Percentiles rank a stretch among this genome's conserved stretches.
Conservation (phyloP, 2,329 filamentous ascomycete genomes). For the Colletotrichum sp. region DNA sequence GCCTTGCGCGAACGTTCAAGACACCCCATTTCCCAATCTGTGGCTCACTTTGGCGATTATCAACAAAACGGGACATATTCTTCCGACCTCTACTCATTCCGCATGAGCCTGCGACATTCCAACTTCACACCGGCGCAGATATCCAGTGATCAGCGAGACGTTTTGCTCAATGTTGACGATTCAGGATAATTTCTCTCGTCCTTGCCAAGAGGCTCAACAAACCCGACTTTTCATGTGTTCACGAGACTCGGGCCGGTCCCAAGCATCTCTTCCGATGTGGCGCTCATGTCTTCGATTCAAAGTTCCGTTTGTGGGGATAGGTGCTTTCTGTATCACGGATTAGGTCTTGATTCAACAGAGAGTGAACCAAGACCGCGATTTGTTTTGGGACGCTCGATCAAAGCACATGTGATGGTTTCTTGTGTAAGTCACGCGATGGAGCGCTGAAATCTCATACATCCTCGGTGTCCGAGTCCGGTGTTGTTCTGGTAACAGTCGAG, state of each 20-base stretch:
- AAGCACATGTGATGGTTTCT: background rate
- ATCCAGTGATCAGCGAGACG: background rate
- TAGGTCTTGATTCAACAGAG: background rate
- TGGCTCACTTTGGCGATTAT: background rate
- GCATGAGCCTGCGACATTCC: background rate
- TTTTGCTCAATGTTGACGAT: background rate
- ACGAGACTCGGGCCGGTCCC: background rate
- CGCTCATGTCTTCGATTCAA: background rate
- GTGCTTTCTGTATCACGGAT: background rate
- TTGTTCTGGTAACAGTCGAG: background rate
- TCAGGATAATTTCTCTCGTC: background rate
- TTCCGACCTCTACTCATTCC: background rate
- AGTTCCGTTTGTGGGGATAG: background rate
- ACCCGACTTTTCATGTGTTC: background rate
- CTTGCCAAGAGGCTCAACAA: background rate
- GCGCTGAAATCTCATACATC: background rate
- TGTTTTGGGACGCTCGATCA: background rate
- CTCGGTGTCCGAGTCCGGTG: background rate
- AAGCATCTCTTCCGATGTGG: background rate
- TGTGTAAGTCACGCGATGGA: background rate
- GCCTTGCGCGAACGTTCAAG: background rate
- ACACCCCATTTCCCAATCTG: background rate
- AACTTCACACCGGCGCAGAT: background rate
- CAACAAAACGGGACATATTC: background rate
- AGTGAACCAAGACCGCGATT: background rate